These are phyloP conservation scores for Begonia peltatifolia DNA, from an alignment of 306 rosid genomes.

Conservation along the genomic window DNA sequence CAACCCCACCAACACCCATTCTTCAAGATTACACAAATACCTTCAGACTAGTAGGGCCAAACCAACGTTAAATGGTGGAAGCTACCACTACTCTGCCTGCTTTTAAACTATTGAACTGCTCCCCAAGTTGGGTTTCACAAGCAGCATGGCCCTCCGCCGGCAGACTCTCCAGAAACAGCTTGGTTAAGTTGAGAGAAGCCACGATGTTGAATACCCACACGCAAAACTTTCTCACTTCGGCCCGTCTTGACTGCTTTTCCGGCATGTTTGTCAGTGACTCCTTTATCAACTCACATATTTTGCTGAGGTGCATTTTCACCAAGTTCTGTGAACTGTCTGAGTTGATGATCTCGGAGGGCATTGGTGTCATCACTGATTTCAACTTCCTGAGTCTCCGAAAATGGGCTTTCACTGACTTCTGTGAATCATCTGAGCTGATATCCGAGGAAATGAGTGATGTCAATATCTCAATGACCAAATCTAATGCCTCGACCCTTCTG, in stretches of 20 bases:
- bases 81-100: neutral
- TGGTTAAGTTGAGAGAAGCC: slow-evolving; percentile 27
- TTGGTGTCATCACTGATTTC: no score
- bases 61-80: no score
- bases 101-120: slow-evolving; percentile 34
- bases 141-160: slow-evolving; percentile 35
- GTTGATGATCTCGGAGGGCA: no score
- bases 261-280: slow-evolving; percentile 55
- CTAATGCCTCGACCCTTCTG: slow-evolving; percentile 69
- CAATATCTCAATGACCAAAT: slow-evolving; percentile 47
- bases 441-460: slow-evolving; percentile 18
- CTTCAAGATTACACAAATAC: no score
- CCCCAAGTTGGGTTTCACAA: slow-evolving; percentile 52
- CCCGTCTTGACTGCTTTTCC: slow-evolving; percentile 44
- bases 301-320: slow-evolving; percentile 33
- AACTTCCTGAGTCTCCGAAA: no score
- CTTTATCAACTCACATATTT: slow-evolving; percentile 37
- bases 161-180: slow-evolving; percentile 32
- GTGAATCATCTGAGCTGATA: no score
- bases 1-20: no score
- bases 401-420: no score
- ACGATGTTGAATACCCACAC: slow-evolving; percentile 32
- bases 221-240: slow-evolving; percentile 55
- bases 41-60: no score
- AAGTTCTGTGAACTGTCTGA: slow-evolving; percentile 15